Base-by-base conservation (phyloP, 495 filamentous ascomycete genomes). In the Talaromyces stipitatus region DNA sequence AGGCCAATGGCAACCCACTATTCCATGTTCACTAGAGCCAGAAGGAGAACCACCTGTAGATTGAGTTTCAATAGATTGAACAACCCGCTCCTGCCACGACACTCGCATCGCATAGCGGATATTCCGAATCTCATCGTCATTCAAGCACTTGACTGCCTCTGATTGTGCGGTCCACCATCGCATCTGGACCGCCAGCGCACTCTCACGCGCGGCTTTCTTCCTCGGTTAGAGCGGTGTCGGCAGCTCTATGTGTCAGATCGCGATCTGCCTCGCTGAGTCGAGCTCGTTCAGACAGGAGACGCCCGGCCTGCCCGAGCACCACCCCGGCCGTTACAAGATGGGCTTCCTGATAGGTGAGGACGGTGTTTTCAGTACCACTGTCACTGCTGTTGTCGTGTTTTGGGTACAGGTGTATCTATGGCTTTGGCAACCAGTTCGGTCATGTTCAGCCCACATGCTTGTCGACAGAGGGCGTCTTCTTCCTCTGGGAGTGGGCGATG, bases 351-450 rank as follows among this genome's bases (percentile, higher is more conserved):
- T 46, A 28, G 23, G 26, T 32, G 9, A 60, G 58, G 23, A 45
- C 50, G 43, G 5, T 10, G n/a, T 33, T 9, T n/a, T 33, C 32
- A 38, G 33, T 38, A 6, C 3, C 33, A 16, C 14, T 38, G 33
- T n/a, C 3, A 26, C 11, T 12, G 10, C n/a, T 23, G n/a, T 38
- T 55, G n/a, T n/a, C n/a, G n/a, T n/a, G n/a, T n/a, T n/a, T n/a
- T n/a, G n/a, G n/a, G n/a, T n/a, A n/a, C n/a, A n/a, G n/a, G n/a
- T 33, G 12, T 54, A 26, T 58, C 45, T 43, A 61, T 50, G 41
- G 55, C 55, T 61, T 58, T 61, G 28, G 36, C 29, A 41, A 61
- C 27, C 9, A 61, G 59, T 48, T 61, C 55, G 50, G 36, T 18
- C 36, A 58, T 36, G 28, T 27, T 32, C 11, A 58, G 28, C 8